Evolutionary conservation across 805 yeast genomes (phyloP).

Genomic region (Blastobotrys parvus): DNA sequence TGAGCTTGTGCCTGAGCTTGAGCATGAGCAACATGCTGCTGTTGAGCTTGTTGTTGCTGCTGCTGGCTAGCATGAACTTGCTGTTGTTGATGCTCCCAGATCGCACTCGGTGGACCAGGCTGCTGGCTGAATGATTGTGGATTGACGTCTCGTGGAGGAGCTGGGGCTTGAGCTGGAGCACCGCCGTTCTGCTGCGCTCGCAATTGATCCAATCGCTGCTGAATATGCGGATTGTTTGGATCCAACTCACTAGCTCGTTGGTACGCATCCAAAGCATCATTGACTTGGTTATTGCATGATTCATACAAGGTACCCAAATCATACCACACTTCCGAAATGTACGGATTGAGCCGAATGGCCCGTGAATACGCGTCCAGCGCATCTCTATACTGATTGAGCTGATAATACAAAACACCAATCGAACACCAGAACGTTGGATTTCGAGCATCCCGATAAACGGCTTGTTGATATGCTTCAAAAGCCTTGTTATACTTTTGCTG

Average conservation of each 20-base stretch:
- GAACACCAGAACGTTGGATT: conserved; percentile 98
- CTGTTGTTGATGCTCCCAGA: conserved; percentile 22
- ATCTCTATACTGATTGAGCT: conserved; percentile 91
- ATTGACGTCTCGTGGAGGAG: conserved; percentile 49
- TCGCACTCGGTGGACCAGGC: conserved; percentile 51
- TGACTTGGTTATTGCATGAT: conserved; percentile 91
- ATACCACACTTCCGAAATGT: conserved; percentile 96
- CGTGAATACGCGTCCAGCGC: conserved; percentile 97
- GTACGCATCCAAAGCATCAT: conserved; percentile 94
- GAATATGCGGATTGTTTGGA: conserved; percentile 89
- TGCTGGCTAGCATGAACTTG: conserved; percentile 19
- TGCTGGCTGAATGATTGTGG: conserved; percentile 49
- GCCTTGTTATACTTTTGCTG: conserved; percentile 92
- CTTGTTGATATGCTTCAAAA: conserved; percentile 97
- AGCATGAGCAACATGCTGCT: conserved; percentile 13
- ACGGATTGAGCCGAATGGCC: conserved; percentile 92
- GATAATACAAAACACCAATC: conserved; percentile 92
- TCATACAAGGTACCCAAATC: conserved; percentile 95
- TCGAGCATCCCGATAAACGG: conserved; percentile 91
- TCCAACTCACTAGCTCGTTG: conserved; percentile 93
- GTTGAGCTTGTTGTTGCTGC: conserved; percentile 19
- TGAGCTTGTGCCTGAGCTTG: conserved; percentile 16
- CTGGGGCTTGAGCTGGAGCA: conserved; percentile 38
- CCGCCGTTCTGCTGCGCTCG: conserved; percentile 23
- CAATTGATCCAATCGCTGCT: conserved; percentile 82